These are phyloP conservation scores for Ogataea trehalophila DNA, from an alignment of 805 yeast genomes.

Conservation along the genomic window DNA sequence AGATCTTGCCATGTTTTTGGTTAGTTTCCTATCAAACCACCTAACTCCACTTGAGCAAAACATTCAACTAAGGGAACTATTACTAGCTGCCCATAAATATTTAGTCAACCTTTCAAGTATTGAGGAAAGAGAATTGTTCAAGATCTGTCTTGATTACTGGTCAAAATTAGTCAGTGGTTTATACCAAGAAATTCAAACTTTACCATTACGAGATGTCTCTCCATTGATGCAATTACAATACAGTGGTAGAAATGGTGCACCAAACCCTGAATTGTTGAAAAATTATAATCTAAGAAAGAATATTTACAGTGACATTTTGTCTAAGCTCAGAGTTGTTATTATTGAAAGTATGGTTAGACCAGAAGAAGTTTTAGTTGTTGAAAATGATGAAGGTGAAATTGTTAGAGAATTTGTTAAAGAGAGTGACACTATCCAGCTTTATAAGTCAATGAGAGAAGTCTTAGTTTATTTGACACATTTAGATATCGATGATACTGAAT, in stretches of 20 bases:
- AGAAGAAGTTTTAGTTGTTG: slow-evolving; percentile 94
- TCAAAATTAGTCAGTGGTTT: slow-evolving; percentile 74
- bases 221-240: slow-evolving; percentile 70
- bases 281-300: slow-evolving; percentile 83
- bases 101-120: slow-evolving; percentile 80
- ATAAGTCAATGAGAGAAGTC: slow-evolving; percentile 94
- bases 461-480: slow-evolving; percentile 92
- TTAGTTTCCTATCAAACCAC: slow-evolving; percentile 79
- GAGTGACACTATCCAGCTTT: slow-evolving; percentile 92
- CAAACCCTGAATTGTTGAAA: slow-evolving; percentile 74
- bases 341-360: slow-evolving; percentile 98
- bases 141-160: slow-evolving; percentile 96
- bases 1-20: slow-evolving; percentile 88
- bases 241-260: slow-evolving; percentile 64
- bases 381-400: slow-evolving; percentile 98
- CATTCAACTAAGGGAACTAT: slow-evolving; percentile 44
- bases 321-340: slow-evolving; percentile 84
- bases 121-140: slow-evolving; percentile 93
- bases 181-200: slow-evolving; percentile 77
- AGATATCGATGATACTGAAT: slow-evolving; percentile 90
- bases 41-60: slow-evolving; percentile 58
- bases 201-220: slow-evolving; percentile 66
- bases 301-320: slow-evolving; percentile 69
- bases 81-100: slow-evolving; percentile 72
- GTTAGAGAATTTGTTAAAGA: slow-evolving; percentile 96